Conservation (phyloP, 768 basidiomycete genomes). For the Leccinellum rugosiceps region DNA sequence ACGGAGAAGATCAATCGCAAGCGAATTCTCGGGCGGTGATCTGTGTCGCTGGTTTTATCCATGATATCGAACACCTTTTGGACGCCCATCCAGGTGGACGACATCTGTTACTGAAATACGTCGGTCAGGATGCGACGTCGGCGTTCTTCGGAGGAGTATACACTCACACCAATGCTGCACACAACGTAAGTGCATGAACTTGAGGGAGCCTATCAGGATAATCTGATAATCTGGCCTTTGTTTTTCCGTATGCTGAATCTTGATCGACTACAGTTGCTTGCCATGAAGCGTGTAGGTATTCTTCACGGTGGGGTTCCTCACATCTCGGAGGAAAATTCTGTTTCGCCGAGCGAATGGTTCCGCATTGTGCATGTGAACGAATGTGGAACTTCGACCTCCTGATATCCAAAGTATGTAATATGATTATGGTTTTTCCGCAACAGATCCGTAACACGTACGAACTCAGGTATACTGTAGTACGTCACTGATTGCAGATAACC, state of each 20-base stretch:
- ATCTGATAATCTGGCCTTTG: no score
- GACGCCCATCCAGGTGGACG: conserved; percentile 1
- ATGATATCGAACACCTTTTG: not conserved
- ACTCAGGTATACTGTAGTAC: no score
- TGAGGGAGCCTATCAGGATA: not conserved
- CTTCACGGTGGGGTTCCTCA: not conserved
- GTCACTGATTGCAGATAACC: not conserved
- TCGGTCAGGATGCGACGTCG: conserved; percentile 2
- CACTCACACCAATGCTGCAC: conserved; percentile 1
- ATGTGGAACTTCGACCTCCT: not conserved
- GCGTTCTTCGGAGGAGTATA: conserved; percentile 7
- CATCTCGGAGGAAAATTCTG: not conserved
- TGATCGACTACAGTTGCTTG: not conserved
- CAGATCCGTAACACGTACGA: not conserved
- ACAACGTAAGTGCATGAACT: not conserved
- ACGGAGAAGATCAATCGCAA: not conserved
- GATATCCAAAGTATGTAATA: not conserved
- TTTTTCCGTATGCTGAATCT: not conserved
- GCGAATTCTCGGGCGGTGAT: not conserved
- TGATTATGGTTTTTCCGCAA: not conserved
- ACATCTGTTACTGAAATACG: not conserved
- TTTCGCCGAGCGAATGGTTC: conserved; percentile 1
- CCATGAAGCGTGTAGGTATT: conserved; percentile 6
- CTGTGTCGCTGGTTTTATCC: not conserved
- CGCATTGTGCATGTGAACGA: not conserved